Conservation (phyloP, 2,329 filamentous ascomycete genomes). For the Penicillium sp. region DNA sequence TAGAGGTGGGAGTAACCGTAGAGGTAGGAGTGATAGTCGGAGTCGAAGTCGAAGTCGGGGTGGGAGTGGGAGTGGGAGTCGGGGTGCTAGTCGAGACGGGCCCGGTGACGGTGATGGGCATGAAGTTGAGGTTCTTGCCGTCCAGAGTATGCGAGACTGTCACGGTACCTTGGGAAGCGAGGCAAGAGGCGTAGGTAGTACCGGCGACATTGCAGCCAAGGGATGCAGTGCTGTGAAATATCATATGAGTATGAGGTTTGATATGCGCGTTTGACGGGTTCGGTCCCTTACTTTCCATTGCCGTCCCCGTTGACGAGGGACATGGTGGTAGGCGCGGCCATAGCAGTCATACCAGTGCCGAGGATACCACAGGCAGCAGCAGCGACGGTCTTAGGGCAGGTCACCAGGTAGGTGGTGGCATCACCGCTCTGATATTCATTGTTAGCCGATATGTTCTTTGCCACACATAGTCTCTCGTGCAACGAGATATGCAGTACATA, state of each 20-base stretch:
- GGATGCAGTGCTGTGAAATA: conserved; percentile 10
- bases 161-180: conserved; percentile 14
- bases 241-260: not conserved
- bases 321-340: conserved; percentile 19
- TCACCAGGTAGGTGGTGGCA: conserved; percentile 23
- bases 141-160: conserved; percentile 16
- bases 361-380: conserved; percentile 17
- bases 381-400: conserved; percentile 17
- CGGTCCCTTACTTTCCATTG: conserved; percentile 16
- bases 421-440: conserved; percentile 12
- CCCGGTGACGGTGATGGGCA: conserved; percentile 25
- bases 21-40: conserved; percentile 4
- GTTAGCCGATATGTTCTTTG: conserved; percentile 2
- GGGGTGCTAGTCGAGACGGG: conserved; percentile 16
- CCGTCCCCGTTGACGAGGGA: conserved; percentile 16
- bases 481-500: conserved; percentile 6
- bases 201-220: conserved; percentile 24
- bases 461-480: not conserved
- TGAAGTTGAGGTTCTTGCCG: conserved; percentile 19
- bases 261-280: not conserved
- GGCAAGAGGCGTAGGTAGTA: conserved; percentile 27
- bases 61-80: conserved; percentile 16
- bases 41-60: conserved; percentile 14
- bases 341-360: conserved; percentile 20
- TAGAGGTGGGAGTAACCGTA: not conserved